Evolutionary conservation across 805 yeast genomes (phyloP).

Genomic region (Tetrapisispora namnaoensis): DNA sequence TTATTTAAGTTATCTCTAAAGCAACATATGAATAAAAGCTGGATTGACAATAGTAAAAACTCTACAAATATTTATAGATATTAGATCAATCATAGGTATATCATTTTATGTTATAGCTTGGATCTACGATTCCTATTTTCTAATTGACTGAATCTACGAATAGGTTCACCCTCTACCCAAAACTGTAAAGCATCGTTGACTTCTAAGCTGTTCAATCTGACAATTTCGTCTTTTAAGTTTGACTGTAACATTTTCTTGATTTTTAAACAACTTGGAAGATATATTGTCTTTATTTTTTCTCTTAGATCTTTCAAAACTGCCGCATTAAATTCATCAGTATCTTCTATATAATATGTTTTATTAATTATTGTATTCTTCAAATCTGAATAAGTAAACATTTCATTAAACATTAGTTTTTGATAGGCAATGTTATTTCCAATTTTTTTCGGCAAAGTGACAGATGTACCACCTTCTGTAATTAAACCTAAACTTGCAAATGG

Average conservation of each 20-base stretch:
- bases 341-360: conserved; percentile 38
- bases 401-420: conserved; percentile 62
- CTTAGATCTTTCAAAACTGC: conserved; percentile 34
- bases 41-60: no score
- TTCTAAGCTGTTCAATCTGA: conserved; percentile 49
- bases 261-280: conserved; percentile 35
- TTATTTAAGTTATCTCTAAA: not conserved
- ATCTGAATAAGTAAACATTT: conserved; percentile 52
- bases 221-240: conserved; percentile 23
- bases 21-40: no score
- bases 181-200: conserved; percentile 55
- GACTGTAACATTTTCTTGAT: conserved; percentile 30
- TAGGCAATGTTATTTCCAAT: conserved; percentile 64
- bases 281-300: conserved; percentile 28
- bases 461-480: conserved; percentile 72
- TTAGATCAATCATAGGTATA: no score
- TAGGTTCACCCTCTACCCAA: conserved; percentile 71
- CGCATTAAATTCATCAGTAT: conserved; percentile 40
- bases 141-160: conserved; percentile 49
- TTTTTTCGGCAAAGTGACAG: conserved; percentile 56
- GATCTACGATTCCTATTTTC: conserved; percentile 48
- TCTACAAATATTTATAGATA: no score
- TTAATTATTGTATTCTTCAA: conserved; percentile 56
- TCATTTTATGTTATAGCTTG: not conserved
- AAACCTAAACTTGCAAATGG: conserved; percentile 81